Evolutionary conservation across 2,329 filamentous ascomycete genomes (phyloP).

Genomic region (Alternaria dauci): DNA sequence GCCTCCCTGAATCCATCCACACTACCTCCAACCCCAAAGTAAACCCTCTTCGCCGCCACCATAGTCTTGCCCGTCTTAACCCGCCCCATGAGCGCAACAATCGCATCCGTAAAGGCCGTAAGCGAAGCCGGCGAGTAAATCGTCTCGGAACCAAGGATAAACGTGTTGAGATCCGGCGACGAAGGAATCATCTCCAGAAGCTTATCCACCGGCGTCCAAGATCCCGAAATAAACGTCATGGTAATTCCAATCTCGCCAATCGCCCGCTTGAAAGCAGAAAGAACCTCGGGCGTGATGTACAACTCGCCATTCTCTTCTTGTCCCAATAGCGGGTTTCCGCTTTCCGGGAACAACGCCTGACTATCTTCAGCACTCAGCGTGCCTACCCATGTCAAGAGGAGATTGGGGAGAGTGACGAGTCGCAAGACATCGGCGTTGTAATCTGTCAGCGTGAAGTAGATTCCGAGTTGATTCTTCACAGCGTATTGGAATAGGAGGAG

Average conservation of each 20-base stretch:
- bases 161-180: conserved; percentile 50
- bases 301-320: conserved; percentile 61
- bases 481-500: conserved; percentile 73
- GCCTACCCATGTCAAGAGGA: conserved; percentile 71
- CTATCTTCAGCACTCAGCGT: conserved; percentile 31
- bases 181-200: conserved; percentile 67
- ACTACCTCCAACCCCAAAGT: conserved; percentile 85
- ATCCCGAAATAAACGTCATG: conserved; percentile 75
- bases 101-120: conserved; percentile 71
- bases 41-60: conserved; percentile 79
- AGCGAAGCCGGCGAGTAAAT: conserved; percentile 82
- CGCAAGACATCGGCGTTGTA: conserved; percentile 82
- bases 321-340: conserved; percentile 27
- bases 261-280: conserved; percentile 65
- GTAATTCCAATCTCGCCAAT: conserved; percentile 62
- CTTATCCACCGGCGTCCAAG: conserved; percentile 67
- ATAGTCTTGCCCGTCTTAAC: conserved; percentile 67
- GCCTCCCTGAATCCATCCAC: conserved; percentile 73
- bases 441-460: conserved; percentile 75
- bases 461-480: conserved; percentile 56
- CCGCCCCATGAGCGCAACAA: conserved; percentile 65
- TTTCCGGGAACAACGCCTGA: conserved; percentile 23
- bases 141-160: conserved; percentile 77
- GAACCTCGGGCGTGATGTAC: conserved; percentile 67
- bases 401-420: conserved; percentile 80